A percentile compares a stretch with the other conserved stretches of the same genome.
phyloP scores from a whole-genome alignment of 441 rosid genomes.

The Arabidopsis lyrata region DNA sequence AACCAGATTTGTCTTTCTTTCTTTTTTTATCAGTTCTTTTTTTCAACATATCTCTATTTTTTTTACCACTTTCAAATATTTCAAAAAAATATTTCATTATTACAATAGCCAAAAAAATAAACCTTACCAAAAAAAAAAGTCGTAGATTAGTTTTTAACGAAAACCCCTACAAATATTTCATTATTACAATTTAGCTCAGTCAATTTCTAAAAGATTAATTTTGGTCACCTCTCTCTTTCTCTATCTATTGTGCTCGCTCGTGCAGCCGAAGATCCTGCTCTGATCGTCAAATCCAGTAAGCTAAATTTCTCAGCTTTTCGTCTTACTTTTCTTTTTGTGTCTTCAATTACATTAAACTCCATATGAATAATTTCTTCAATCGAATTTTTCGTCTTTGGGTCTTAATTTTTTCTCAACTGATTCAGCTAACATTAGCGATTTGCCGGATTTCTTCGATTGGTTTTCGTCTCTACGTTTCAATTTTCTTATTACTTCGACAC shows the following conservation, averaged over 20 bases:
- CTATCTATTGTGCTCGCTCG: neutral
- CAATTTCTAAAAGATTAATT: neutral
- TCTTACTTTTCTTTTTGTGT: neutral
- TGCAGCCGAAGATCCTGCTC: constrained; percentile 32
- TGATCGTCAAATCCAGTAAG: constrained; percentile 43
- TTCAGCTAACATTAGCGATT: neutral
- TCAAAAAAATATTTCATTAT: no score
- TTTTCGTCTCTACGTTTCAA: neutral
- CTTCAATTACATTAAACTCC: neutral
- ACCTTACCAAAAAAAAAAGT: no score
- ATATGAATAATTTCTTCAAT: neutral
- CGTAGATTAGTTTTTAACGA: neutral
- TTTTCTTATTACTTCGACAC: neutral
- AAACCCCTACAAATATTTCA: constrained; percentile 27
- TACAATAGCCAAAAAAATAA: no score
- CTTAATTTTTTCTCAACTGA: neutral
- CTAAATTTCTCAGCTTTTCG: constrained; percentile 2
- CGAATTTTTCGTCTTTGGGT: constrained; percentile 26
- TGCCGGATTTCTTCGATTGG: constrained; percentile 4
- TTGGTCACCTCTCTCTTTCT: constrained; percentile 21
- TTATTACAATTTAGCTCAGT: constrained; percentile 17
- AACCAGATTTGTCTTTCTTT: no score
- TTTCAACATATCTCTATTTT: no score
- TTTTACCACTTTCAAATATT: no score
- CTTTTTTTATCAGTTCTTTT: no score